Evolutionary conservation across 2,329 filamentous ascomycete species (phyloP).

Genomic region (Mycosphaerelloides madeirae): DNA sequence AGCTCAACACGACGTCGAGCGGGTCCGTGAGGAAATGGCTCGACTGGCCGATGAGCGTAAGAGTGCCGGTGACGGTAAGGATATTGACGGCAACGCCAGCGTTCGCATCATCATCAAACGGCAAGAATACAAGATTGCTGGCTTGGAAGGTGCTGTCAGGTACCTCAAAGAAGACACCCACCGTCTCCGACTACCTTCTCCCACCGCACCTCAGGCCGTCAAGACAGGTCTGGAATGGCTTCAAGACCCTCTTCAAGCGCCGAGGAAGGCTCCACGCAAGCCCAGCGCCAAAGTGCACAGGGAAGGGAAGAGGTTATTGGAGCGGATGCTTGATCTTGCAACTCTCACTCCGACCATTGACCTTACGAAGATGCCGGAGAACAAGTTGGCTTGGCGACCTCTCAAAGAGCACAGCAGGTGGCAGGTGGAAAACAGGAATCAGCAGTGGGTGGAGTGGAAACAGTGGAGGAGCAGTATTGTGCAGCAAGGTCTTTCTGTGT

Average conservation of each 20-base stretch:
- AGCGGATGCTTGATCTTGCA: conserved; percentile 61
- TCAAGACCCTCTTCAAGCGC: conserved; percentile 53
- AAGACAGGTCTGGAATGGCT: conserved; percentile 54
- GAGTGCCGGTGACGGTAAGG: conserved; percentile 46
- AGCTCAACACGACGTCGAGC: conserved; percentile 24
- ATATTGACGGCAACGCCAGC: conserved; percentile 61
- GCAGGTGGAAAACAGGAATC: conserved; percentile 60
- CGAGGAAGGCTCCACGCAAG: conserved; percentile 29
- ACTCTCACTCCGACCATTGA: conserved; percentile 55
- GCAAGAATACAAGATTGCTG: conserved; percentile 64
- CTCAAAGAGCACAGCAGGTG: conserved; percentile 60
- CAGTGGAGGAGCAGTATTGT: conserved; percentile 9
- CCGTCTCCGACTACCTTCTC: conserved; percentile 50
- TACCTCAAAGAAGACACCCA: conserved; percentile 65
- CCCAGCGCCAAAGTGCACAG: conserved; percentile 47
- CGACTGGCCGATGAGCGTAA: conserved; percentile 24
- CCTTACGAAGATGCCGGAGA: conserved; percentile 52
- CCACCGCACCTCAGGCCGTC: conserved; percentile 15
- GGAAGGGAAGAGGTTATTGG: conserved; percentile 61
- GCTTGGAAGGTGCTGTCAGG: conserved; percentile 59
- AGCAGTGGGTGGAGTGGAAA: conserved; percentile 55
- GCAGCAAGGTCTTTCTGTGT: not conserved
- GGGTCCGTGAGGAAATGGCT: conserved; percentile 27
- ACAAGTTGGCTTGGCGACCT: conserved; percentile 63
- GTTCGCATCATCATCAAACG: conserved; percentile 65